Base-by-base conservation (phyloP, 2,329 filamentous ascomycete species). In the Metarhizium humberi region DNA sequence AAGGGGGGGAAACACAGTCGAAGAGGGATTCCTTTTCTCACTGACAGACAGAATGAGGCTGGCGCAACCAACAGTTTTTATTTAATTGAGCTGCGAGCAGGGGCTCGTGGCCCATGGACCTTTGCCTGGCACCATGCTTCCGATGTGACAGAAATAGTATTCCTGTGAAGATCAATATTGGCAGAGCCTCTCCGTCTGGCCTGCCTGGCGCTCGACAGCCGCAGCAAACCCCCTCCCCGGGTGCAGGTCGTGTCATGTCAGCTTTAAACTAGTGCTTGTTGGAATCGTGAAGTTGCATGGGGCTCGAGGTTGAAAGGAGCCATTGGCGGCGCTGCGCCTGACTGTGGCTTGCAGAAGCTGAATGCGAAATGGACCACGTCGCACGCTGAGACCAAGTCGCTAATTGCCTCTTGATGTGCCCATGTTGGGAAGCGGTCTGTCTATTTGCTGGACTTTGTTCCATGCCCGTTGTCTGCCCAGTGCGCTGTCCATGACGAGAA, bases 281-380 rank as follows among this genome's bases (percentile, higher is more conserved):
- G 20, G 45, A 48, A 25, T 30, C 13, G 45, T 6, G 11, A 50
- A 48, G 20, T 5, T 30, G 11, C 5, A 43, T 43, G 38, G 38
- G 32, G 7, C n/a, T 25, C 14, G 6, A 18, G 36, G 25, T n/a
- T 53, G 56, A 55, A 51, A 48, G 52, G 47, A 55, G 47, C 68
- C 67, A 69, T 64, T 65, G 55, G 55, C 52, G 53, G 48, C 25
- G 34, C 42, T 53, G 57, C 50, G 42, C 47, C 50, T 29, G 42
- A 59, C 40, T 58, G 62, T 67, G 65, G 63, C 63, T 68, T 70
- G 66, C 69, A 69, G 63, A 60, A 72, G 70, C 69, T 72, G 70
- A 72, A 64, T 61, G 53, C 20, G 29, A 43, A 38, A 29, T 46
- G 62, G 54, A 52, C 55, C 51, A 55, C 46, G 55, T 25, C 50